Evolutionary conservation across 176 grass and related monocot genomes (phyloP).

Genomic region (Oropetium thomaeum): DNA sequence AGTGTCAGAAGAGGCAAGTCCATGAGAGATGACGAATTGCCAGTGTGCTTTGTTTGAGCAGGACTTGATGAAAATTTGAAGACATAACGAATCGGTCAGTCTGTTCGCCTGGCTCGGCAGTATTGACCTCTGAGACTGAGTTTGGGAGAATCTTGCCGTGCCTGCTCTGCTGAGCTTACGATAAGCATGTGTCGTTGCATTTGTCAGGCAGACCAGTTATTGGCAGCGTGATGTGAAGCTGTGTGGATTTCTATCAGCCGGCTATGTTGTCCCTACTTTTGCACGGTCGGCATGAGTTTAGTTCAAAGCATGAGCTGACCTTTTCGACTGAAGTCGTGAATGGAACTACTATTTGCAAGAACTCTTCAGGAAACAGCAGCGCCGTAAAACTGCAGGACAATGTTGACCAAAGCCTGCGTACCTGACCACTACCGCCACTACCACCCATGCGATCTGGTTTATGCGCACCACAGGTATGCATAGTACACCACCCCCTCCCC

Average conservation of each 20-base stretch:
- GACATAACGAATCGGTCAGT: not conserved
- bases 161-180: not conserved
- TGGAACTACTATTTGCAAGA: not conserved
- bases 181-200: not conserved
- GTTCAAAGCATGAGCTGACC: not conserved
- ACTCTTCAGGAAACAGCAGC: not conserved
- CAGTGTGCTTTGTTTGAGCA: not conserved
- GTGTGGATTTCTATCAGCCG: not conserved
- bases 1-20: not conserved
- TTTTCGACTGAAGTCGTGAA: not conserved
- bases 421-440: too few relatives aligned
- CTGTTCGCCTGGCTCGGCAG: not conserved
- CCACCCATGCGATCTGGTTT: not conserved
- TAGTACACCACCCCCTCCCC: too few relatives aligned
- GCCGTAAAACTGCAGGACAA: not conserved
- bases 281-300: not conserved
- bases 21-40: not conserved
- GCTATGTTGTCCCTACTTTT: not conserved
- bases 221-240: not conserved
- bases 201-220: not conserved
- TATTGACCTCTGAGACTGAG: too few relatives aligned
- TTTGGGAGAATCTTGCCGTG: too few relatives aligned
- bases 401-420: not conserved
- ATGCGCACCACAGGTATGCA: not conserved
- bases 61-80: not conserved